Percentiles rank a stretch among this genome's conserved stretches.
phyloP scores from a whole-genome alignment of 177 flowering plant species.

The Vitis hybrid region DNA sequence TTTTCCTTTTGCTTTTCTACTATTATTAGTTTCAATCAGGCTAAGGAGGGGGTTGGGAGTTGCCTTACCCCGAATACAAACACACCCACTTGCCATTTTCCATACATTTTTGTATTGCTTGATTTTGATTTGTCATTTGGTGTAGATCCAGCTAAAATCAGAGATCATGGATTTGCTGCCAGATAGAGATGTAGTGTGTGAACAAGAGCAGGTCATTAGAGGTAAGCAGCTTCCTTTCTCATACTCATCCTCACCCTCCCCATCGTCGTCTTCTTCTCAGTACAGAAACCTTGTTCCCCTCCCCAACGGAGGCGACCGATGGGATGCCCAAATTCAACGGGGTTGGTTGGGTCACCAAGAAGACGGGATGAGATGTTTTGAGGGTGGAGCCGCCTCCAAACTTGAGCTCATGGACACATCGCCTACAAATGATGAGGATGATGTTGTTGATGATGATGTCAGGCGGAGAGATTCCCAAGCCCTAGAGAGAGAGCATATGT shows the following conservation, averaged over 20 bases:
- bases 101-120: not conserved
- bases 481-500: slow-evolving; percentile 80
- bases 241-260: slow-evolving; percentile 25
- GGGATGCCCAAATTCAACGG: slow-evolving; percentile 14
- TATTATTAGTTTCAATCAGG: not conserved
- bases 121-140: not conserved
- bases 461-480: not conserved
- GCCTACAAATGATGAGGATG: slow-evolving; percentile 6
- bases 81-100: too few species aligned
- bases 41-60: too few species aligned
- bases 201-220: slow-evolving; percentile 18
- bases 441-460: slow-evolving; percentile 5
- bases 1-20: not conserved
- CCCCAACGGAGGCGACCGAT: slow-evolving; percentile 1
- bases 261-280: slow-evolving; percentile 14
- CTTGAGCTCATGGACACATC: slow-evolving; percentile 7
- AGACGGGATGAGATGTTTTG: not conserved
- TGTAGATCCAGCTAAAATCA: slow-evolving; percentile 2
- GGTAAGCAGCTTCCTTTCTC: slow-evolving; percentile 31
- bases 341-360: slow-evolving; percentile 8
- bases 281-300: slow-evolving; percentile 2
- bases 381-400: not conserved
- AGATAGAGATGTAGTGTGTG: slow-evolving; percentile 24
- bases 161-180: slow-evolving; percentile 36
- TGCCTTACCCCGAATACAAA: too few species aligned